phyloP scores from a whole-genome alignment of 331 rosid species.

The Quercus lobata region DNA sequence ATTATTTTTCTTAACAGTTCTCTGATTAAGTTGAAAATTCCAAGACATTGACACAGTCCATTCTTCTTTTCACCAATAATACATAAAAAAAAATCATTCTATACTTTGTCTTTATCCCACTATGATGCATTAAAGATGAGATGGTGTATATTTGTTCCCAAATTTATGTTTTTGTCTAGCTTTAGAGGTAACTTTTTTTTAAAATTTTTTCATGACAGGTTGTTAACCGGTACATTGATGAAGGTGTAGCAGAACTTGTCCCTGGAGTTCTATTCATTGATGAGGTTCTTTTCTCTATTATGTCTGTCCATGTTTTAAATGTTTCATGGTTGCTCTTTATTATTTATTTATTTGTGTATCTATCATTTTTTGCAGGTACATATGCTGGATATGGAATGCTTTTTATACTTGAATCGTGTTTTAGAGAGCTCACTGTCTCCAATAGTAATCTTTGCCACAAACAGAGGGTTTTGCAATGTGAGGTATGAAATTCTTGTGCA shows the following conservation, averaged over 20 bases:
- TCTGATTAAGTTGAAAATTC: neutral
- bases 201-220: constrained; percentile 47
- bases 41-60: neutral
- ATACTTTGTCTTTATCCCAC: neutral
- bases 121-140: neutral
- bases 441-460: constrained; percentile 92
- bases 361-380: constrained; percentile 65
- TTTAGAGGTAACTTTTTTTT: neutral
- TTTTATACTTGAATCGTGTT: constrained; percentile 91
- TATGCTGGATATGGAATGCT: constrained; percentile 98
- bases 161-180: neutral
- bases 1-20: neutral
- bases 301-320: neutral
- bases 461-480: constrained; percentile 91
- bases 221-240: constrained; percentile 87
- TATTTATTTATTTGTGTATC: neutral
- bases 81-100: neutral
- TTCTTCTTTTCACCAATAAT: neutral
- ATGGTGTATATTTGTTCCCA: neutral
- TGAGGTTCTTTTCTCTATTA: constrained; percentile 51
- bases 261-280: constrained; percentile 95
- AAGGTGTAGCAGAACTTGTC: constrained; percentile 96
- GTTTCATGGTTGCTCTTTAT: neutral
- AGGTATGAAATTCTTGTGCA: constrained; percentile 47
- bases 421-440: constrained; percentile 98